A percentile compares a stretch with the other conserved stretches of the same genome.
These are phyloP conservation scores for Dentipellis sp. DNA, from an alignment of 768 basidiomycete genomes.

Conservation along the genomic window DNA sequence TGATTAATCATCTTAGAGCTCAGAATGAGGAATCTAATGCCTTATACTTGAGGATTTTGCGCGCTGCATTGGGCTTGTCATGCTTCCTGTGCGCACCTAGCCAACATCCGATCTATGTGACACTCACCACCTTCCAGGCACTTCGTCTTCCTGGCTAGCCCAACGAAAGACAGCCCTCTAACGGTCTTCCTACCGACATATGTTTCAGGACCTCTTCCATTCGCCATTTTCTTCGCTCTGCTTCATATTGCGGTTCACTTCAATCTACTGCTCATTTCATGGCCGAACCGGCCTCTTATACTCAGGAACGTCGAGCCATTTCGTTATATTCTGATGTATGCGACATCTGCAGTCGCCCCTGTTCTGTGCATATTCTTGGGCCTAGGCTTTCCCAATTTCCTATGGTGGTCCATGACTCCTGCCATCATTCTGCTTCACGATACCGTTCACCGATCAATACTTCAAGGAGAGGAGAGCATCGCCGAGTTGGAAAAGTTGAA, in stretches of 20 bases:
- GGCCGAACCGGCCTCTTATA: not conserved
- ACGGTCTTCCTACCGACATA: conserved; percentile 24
- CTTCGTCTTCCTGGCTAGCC: conserved; percentile 34
- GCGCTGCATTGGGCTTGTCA: conserved; percentile 13
- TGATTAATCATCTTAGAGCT: conserved; percentile 40
- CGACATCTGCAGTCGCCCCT: conserved; percentile 40
- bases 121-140: conserved; percentile 28
- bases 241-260: conserved; percentile 4
- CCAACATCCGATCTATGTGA: not conserved
- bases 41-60: conserved; percentile 31
- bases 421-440: conserved; percentile 3
- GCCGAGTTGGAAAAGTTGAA: conserved; percentile 41
- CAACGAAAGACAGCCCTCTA: conserved; percentile 34
- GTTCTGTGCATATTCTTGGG: conserved; percentile 20
- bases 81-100: conserved; percentile 7
- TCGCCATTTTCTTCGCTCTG: conserved; percentile 16
- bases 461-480: conserved; percentile 36
- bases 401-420: conserved; percentile 12
- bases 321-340: conserved; percentile 6
- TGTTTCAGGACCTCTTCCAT: not conserved
- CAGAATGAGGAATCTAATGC: conserved; percentile 34
- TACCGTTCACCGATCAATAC: conserved; percentile 28
- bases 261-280: not conserved
- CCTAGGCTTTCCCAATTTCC: conserved; percentile 4
- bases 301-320: not conserved